phyloP scores from a whole-genome alignment of 345 rosid genomes.

The Hibiscus syriacus region DNA sequence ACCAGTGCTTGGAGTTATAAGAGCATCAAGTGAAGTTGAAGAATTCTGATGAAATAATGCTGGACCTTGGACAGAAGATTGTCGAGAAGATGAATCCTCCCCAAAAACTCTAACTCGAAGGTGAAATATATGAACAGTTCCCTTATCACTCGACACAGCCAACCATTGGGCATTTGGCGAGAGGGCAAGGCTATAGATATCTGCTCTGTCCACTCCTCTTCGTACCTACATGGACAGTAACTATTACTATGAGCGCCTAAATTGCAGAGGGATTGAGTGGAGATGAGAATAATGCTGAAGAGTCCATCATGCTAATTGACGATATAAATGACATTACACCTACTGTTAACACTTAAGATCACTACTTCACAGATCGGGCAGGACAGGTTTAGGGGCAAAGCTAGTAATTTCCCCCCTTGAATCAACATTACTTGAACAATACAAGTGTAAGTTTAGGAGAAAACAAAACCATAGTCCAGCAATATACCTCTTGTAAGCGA shows the following conservation, averaged over 20 bases:
- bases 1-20: slow-evolving; percentile 58
- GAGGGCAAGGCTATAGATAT: slow-evolving; percentile 70
- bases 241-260: slow-evolving; percentile 5
- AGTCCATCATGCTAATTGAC: not conserved
- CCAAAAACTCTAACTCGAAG: slow-evolving; percentile 76
- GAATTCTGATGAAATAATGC: slow-evolving; percentile 38
- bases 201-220: slow-evolving; percentile 91
- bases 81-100: slow-evolving; percentile 48
- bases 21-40: slow-evolving; percentile 57
- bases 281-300: not conserved
- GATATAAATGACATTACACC: not conserved
- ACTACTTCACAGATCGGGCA: not conserved
- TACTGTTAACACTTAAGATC: not conserved
- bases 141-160: slow-evolving; percentile 87
- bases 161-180: slow-evolving; percentile 81
- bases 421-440: not conserved
- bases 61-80: slow-evolving; percentile 26
- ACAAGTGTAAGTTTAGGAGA: not conserved
- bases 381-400: not conserved
- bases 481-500: slow-evolving; percentile 77
- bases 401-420: not conserved
- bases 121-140: slow-evolving; percentile 81
- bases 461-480: not conserved
- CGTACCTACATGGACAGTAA: slow-evolving; percentile 50
- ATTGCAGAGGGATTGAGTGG: not conserved